Conservation (phyloP, 1,139 yeast species). For the Kodamaea sp. region DNA sequence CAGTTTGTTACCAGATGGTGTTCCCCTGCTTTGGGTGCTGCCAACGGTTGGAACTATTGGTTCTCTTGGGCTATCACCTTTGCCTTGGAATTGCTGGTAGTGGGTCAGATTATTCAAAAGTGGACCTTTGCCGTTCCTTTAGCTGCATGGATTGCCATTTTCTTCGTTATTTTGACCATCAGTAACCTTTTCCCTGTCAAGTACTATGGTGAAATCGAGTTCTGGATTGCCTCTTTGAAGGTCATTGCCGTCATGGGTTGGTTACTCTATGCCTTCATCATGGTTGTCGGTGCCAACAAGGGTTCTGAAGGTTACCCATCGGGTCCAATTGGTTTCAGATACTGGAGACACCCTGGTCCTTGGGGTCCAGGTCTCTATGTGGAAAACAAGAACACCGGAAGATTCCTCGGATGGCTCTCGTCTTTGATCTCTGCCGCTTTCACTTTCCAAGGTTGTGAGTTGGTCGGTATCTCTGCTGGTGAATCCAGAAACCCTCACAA, state of each 20-base stretch:
- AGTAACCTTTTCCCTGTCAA: slow-evolving; percentile 63
- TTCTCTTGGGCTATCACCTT: slow-evolving; percentile 85
- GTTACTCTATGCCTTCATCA: slow-evolving; percentile 63
- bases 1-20: slow-evolving; percentile 60
- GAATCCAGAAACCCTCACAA: slow-evolving; percentile 82
- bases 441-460: slow-evolving; percentile 79
- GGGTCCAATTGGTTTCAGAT: slow-evolving; percentile 79
- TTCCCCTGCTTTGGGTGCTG: slow-evolving; percentile 73
- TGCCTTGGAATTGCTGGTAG: slow-evolving; percentile 79
- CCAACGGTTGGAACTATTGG: slow-evolving; percentile 86
- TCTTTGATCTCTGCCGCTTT: slow-evolving; percentile 70
- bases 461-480: slow-evolving; percentile 87
- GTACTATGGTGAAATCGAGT: slow-evolving; percentile 67
- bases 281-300: slow-evolving; percentile 72
- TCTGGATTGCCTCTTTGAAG: slow-evolving; percentile 62
- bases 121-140: slow-evolving; percentile 77
- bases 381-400: slow-evolving; percentile 47
- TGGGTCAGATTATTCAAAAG: slow-evolving; percentile 71
- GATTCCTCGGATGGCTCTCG: slow-evolving; percentile 68
- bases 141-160: slow-evolving; percentile 76
- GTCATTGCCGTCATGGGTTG: slow-evolving; percentile 73
- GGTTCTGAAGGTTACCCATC: too few species aligned
- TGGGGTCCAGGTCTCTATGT: slow-evolving; percentile 66
- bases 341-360: slow-evolving; percentile 94
- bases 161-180: slow-evolving; percentile 54